Percentiles rank a stretch among this genome's conserved stretches.
These are phyloP conservation scores for Linderina pennispora DNA, from an alignment of 192 early-diverging fungal species.

Conservation along the genomic window DNA sequence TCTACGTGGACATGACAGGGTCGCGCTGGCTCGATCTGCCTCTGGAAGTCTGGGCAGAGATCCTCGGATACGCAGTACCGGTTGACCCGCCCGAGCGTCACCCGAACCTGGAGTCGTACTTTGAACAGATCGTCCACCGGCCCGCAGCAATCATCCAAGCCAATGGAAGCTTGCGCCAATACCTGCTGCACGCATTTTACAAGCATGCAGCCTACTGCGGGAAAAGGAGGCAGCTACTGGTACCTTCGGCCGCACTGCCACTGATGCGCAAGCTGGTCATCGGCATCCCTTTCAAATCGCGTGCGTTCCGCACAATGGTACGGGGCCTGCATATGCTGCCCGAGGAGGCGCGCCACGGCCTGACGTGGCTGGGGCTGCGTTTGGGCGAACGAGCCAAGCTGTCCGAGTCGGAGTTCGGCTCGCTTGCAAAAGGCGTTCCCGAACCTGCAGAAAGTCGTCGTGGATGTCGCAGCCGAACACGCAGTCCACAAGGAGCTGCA, in stretches of 20 bases:
- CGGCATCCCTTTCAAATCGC: conserved; percentile 3
- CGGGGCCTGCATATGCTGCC: conserved; percentile 14
- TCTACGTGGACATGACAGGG: no score
- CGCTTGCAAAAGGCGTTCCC: conserved; percentile 20
- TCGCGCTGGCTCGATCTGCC: no score
- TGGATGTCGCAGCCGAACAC: conserved; percentile 5
- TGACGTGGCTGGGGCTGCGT: conserved; percentile 17
- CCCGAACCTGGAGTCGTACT: no score
- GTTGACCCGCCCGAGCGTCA: no score
- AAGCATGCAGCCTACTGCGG: conserved; percentile 12
- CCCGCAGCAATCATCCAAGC: conserved; percentile 4
- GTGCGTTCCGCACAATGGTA: conserved; percentile 15
- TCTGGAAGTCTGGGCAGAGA: neutral
- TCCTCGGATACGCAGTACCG: neutral
- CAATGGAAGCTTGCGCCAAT: conserved; percentile 7
- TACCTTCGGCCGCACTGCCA: neutral
- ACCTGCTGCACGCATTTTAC: conserved; percentile 7
- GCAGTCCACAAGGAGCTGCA: no score
- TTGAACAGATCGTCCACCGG: neutral
- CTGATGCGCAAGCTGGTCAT: conserved; percentile 11
- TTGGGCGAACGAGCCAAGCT: conserved; percentile 5
- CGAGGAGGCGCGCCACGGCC: conserved; percentile 3
- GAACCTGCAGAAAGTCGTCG: neutral
- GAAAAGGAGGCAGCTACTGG: neutral
- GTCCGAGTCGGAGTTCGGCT: conserved; percentile 21